A percentile compares a stretch with the other conserved stretches of the same genome.
These are phyloP conservation scores for Cajanus cajan DNA, from an alignment of 306 rosid species.

Conservation along the genomic window DNA sequence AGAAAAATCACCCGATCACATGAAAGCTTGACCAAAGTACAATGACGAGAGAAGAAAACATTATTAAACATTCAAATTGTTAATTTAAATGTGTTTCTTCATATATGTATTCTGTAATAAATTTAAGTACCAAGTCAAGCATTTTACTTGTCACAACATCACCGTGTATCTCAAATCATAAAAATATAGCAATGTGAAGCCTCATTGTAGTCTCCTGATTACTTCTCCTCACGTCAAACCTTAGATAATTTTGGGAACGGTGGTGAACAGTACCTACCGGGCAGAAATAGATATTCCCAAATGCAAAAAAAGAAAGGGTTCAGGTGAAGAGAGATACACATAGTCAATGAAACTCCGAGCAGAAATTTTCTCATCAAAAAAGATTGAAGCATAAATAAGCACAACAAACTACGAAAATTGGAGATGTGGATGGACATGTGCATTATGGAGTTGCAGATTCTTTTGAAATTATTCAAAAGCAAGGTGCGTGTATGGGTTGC, in stretches of 20 bases:
- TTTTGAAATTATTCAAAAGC: conserved; percentile 73
- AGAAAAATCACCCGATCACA: conserved; percentile 18
- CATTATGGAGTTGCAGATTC: conserved; percentile 53
- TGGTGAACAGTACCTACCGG: conserved; percentile 34
- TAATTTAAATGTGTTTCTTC: conserved; percentile 47
- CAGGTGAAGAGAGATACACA: conserved; percentile 49
- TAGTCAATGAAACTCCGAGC: conserved; percentile 48
- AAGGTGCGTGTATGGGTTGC: conserved; percentile 69
- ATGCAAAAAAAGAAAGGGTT: conserved; percentile 43
- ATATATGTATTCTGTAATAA: conserved; percentile 67
- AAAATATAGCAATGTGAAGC: conserved; percentile 56
- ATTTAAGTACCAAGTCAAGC: conserved; percentile 66
- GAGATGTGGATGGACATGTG: conserved; percentile 49
- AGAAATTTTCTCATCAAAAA: conserved; percentile 38
- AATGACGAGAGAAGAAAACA: conserved; percentile 25
- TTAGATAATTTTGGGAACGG: conserved; percentile 50
- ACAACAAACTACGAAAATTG: conserved; percentile 49
- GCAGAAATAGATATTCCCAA: conserved; percentile 49
- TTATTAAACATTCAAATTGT: conserved; percentile 50
- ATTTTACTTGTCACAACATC: conserved; percentile 59
- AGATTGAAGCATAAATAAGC: conserved; percentile 52
- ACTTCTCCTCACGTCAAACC: conserved; percentile 53
- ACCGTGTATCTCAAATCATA: conserved; percentile 49
- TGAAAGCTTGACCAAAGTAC: conserved; percentile 28
- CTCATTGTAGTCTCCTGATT: conserved; percentile 64